Evolutionary conservation across 1,284 basidiomycete genomes (phyloP).

Genomic region (Cutaneotrichosporon cavernicola): DNA sequence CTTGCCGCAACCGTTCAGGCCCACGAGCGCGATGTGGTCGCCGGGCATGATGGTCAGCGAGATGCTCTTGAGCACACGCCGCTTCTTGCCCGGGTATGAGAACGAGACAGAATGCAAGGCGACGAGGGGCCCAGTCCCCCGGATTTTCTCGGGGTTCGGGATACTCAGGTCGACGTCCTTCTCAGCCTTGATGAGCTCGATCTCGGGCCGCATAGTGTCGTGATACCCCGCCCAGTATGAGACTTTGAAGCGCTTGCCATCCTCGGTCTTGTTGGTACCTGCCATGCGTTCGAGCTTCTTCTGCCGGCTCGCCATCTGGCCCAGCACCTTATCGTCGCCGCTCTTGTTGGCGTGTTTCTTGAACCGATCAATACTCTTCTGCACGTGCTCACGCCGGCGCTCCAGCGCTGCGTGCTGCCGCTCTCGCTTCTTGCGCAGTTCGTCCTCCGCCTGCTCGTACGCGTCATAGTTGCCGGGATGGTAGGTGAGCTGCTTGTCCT

Average conservation of each 20-base stretch:
- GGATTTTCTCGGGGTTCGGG: slow-evolving; percentile 55
- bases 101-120: slow-evolving; percentile 59
- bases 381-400: slow-evolving; percentile 58
- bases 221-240: slow-evolving; percentile 60
- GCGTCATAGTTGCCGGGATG: slow-evolving; percentile 29
- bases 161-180: slow-evolving; percentile 57
- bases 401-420: slow-evolving; percentile 61
- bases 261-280: slow-evolving; percentile 59
- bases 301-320: slow-evolving; percentile 59
- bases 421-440: slow-evolving; percentile 54
- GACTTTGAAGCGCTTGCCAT: slow-evolving; percentile 63
- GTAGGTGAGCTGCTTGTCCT: slow-evolving; percentile 61
- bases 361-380: slow-evolving; percentile 16
- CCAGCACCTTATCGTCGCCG: slow-evolving; percentile 25
- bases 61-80: slow-evolving; percentile 58
- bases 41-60: slow-evolving; percentile 62
- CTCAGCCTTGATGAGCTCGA: slow-evolving; percentile 59
- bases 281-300: slow-evolving; percentile 65
- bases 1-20: slow-evolving; percentile 61
- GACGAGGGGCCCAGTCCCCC: slow-evolving; percentile 60
- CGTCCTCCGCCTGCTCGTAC: slow-evolving; percentile 26
- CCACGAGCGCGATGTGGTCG: slow-evolving; percentile 62
- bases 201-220: slow-evolving; percentile 55
- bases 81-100: slow-evolving; percentile 50
- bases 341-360: slow-evolving; percentile 21